phyloP scores from a whole-genome alignment of 2,329 filamentous ascomycete species.

The Penicillium thymicola region DNA sequence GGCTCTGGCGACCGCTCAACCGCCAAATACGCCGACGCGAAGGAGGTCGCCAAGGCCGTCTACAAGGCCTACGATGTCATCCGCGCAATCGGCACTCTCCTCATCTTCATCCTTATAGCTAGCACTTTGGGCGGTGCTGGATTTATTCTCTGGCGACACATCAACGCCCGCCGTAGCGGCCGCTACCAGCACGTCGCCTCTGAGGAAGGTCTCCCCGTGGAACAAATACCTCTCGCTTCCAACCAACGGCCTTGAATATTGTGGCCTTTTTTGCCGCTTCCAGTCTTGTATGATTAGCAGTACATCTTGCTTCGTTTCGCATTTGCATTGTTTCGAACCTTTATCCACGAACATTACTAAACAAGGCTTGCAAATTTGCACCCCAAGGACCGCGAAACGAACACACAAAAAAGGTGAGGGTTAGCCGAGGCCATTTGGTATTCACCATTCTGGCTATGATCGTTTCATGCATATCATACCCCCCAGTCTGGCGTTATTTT shows the following conservation, averaged over 20 bases:
- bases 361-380: neutral
- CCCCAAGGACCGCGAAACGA: neutral
- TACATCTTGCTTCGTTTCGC: too few relatives aligned
- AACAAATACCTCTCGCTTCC: conserved; percentile 20
- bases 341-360: neutral
- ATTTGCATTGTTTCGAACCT: too few relatives aligned
- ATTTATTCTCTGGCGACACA: conserved; percentile 19
- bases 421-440: conserved; percentile 12
- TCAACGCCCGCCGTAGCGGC: conserved; percentile 22
- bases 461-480: conserved; percentile 26
- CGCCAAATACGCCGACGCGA: conserved; percentile 18
- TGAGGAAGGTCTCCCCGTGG: conserved; percentile 27
- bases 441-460: conserved; percentile 18
- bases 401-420: neutral
- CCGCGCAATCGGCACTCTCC: conserved; percentile 27
- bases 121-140: conserved; percentile 25
- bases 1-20: neutral
- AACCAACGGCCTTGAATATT: neutral
- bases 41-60: conserved; percentile 29
- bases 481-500: conserved; percentile 18
- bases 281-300: conserved; percentile 12
- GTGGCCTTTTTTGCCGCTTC: neutral
- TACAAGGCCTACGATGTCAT: conserved; percentile 33
- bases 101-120: conserved; percentile 29
- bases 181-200: conserved; percentile 31